Base-by-base conservation (phyloP, 2,329 filamentous ascomycete species). In the Cercospora sojina region DNA sequence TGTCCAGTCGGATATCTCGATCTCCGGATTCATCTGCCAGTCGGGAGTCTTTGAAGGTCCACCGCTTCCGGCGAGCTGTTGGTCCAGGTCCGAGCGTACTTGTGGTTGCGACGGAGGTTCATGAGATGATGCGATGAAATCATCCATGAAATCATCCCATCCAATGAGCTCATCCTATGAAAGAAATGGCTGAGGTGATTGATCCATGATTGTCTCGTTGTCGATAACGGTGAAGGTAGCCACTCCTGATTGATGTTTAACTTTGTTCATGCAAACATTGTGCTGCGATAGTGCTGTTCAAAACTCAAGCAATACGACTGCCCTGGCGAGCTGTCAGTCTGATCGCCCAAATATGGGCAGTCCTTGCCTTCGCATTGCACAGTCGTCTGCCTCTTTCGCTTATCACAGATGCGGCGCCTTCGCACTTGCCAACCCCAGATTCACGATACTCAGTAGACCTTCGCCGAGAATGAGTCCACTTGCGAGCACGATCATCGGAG, bases 401-500 rank as follows among this genome's bases (percentile, higher is more conserved):
- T 5, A 35, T 72, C 66, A 77, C 38, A 92, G 80, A 83, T 95
- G 92, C 59, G 92, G 90, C 64, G 96, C 90, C 3, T 84, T 80
- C 9, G 88, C 82, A 77, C 90, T 93, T 64, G 96, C 92, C 75
- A 99, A 81, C 8, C 91, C 80, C 64, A 99, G 79, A 76, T 97
- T 98, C 27, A 95, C 85, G 74, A 99, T 97, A 76, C 93, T 97
- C 70, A 97, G 82, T 70, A 98, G 87, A 0, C 94, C 94, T 78
- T 98, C 94, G 0, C 94, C 93, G 7, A 99, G 83, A 70, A 99
- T 97, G 68, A 98, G 87, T 0, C 95, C 95, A 65, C 87, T 89
- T 0, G 95, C 94, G 43, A 98, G 81, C n/a, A 98, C 90, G 71
- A 98, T 93, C 62, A 98, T 86, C 0, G 89, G 90, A 4, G 93